Conservation (phyloP, 2,329 filamentous ascomycete species). For the Aureobasidium pullulans region DNA sequence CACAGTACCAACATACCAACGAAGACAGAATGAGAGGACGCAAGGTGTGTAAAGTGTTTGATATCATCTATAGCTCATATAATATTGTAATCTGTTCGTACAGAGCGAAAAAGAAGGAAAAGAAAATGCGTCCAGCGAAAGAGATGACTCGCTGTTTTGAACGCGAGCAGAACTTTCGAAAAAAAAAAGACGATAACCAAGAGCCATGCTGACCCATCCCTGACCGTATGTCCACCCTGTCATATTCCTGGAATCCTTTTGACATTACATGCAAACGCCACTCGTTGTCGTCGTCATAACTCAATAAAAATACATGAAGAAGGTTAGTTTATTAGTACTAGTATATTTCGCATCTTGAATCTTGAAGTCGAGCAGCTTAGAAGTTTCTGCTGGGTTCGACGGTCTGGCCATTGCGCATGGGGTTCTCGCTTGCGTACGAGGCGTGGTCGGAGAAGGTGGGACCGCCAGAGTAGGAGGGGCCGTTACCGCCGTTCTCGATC, state of each 20-base stretch:
- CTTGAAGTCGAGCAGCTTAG: neutral
- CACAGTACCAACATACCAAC: too few species aligned
- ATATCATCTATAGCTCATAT: neutral
- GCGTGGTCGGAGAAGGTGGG: conserved; percentile 23
- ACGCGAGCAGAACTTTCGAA: neutral
- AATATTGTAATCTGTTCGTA: neutral
- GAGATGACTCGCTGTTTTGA: neutral
- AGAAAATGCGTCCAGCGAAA: neutral
- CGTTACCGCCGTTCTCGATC: conserved; percentile 28
- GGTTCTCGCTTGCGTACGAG: conserved; percentile 20
- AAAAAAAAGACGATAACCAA: too few species aligned
- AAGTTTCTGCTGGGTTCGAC: conserved; percentile 18
- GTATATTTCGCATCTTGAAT: neutral
- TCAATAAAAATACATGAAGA: conserved; percentile 9
- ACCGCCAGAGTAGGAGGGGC: conserved; percentile 24
- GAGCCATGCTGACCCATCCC: neutral
- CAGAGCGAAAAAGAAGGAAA: neutral
- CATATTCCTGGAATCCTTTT: neutral
- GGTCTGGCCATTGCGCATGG: conserved; percentile 15
- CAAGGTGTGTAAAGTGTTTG: neutral
- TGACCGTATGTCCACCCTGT: neutral
- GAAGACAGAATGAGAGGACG: too few species aligned
- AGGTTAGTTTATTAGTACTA: conserved; percentile 9
- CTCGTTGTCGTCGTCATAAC: neutral
- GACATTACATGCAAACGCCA: neutral